Evolutionary conservation across 352 stramenopile genomes (phyloP).

Genomic region (Phytopythium kandeliae): DNA sequence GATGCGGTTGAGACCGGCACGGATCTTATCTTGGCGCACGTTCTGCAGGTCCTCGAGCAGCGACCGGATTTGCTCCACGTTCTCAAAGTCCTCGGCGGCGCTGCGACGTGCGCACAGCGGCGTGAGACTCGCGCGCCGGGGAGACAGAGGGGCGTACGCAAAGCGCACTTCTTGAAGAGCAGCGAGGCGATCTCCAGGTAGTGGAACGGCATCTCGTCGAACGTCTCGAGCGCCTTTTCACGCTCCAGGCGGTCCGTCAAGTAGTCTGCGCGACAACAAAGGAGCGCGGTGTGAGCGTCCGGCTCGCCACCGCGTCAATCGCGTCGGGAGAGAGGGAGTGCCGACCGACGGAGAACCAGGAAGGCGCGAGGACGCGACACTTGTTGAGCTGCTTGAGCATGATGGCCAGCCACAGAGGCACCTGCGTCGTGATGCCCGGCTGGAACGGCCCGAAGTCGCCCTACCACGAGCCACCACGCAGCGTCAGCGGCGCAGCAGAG

Average conservation of each 20-base stretch:
- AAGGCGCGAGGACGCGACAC: conserved; percentile 74
- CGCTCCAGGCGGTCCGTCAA: conserved; percentile 50
- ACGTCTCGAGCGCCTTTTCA: conserved; percentile 68
- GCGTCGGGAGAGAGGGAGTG: no score
- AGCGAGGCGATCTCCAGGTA: conserved; percentile 84
- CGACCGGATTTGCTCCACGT: conserved; percentile 75
- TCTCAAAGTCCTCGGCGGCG: conserved; percentile 77
- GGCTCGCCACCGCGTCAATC: no score
- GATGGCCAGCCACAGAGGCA: conserved; percentile 87
- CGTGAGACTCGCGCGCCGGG: neutral
- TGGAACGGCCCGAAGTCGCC: conserved; percentile 88
- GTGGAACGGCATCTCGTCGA: conserved; percentile 82
- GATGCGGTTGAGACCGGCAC: conserved; percentile 82
- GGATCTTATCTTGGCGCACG: conserved; percentile 87
- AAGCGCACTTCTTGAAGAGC: conserved; percentile 74
- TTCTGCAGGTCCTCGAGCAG: conserved; percentile 87
- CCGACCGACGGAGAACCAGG: conserved; percentile 76
- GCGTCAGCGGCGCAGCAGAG: neutral
- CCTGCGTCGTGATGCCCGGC: conserved; percentile 73
- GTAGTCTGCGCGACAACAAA: conserved; percentile 32
- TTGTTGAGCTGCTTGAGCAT: conserved; percentile 88
- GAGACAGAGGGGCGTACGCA: neutral
- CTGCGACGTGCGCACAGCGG: conserved; percentile 11
- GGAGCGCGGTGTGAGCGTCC: neutral
- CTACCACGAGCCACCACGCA: conserved; percentile 10